A percentile compares a stretch with the other conserved stretches of the same genome.
Evolutionary conservation across 768 basidiomycete genomes (phyloP).

Genomic region (Tulasnella sp.): DNA sequence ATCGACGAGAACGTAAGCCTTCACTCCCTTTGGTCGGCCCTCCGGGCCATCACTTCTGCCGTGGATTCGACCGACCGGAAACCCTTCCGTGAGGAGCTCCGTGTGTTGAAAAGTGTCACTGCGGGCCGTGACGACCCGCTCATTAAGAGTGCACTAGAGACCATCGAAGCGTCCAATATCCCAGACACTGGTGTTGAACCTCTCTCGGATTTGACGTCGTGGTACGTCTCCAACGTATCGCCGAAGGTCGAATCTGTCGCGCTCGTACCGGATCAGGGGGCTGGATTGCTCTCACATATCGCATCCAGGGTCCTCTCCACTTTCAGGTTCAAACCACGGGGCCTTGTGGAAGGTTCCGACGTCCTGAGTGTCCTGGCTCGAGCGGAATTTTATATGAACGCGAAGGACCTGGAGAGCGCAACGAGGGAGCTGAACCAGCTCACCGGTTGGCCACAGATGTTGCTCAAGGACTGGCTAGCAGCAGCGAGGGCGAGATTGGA

Average conservation of each 20-base stretch:
- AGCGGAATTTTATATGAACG: constrained; percentile 79
- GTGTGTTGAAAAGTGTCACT: constrained; percentile 64
- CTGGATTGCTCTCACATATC: constrained; percentile 78
- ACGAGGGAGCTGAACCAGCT: constrained; percentile 87
- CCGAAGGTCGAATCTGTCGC: constrained; percentile 83
- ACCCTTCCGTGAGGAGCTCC: constrained; percentile 85
- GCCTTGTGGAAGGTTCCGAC: constrained; percentile 68
- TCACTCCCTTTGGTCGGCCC: constrained; percentile 85
- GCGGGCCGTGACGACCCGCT: constrained; percentile 62
- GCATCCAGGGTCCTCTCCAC: constrained; percentile 67
- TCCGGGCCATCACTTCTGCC: constrained; percentile 66
- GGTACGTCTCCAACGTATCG: constrained; percentile 76
- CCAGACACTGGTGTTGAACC: constrained; percentile 80
- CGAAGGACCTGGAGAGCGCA: constrained; percentile 86
- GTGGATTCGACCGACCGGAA: constrained; percentile 56
- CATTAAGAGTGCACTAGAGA: constrained; percentile 53
- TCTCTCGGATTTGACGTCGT: constrained; percentile 77
- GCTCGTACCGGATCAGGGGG: constrained; percentile 82
- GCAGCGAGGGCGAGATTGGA: constrained; percentile 81
- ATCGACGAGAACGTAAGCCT: constrained; percentile 90
- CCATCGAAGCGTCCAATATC: constrained; percentile 57
- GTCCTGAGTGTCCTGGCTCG: constrained; percentile 78
- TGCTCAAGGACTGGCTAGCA: constrained; percentile 73
- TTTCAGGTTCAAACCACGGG: constrained; percentile 70
- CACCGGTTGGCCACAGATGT: constrained; percentile 61